Percentiles rank a stretch among this genome's conserved stretches.
Evolutionary conservation across 2,329 filamentous ascomycete species (phyloP).

Genomic region (Metarhizium album): DNA sequence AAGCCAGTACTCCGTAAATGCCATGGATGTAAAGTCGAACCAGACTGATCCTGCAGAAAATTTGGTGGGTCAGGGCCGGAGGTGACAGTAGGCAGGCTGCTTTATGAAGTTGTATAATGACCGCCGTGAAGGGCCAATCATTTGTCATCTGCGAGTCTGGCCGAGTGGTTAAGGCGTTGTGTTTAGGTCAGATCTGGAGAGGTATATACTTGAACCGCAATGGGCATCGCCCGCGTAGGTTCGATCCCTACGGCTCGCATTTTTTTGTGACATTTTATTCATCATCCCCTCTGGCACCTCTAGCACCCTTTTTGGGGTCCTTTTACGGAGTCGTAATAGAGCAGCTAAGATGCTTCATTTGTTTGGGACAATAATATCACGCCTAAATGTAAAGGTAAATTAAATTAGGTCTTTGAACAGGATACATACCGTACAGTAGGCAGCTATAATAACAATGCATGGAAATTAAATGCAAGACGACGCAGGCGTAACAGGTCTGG

Average conservation of each 20-base stretch:
- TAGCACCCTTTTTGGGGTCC: too few species aligned
- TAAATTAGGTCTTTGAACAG: not conserved
- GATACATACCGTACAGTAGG: too few species aligned
- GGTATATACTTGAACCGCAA: slow-evolving; percentile 25
- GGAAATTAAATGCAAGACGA: too few species aligned
- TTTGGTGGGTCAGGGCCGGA: too few species aligned
- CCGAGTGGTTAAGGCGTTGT: slow-evolving; percentile 48
- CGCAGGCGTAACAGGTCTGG: too few species aligned
- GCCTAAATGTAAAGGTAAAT: not conserved
- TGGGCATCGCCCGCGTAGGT: slow-evolving; percentile 35
- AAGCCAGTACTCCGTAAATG: too few species aligned
- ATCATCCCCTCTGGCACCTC: too few species aligned
- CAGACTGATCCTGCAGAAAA: too few species aligned
- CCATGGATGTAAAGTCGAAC: too few species aligned
- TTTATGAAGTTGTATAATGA: not conserved
- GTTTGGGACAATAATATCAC: not conserved
- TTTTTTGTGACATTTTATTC: slow-evolving; percentile 10
- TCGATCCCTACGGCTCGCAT: slow-evolving; percentile 40
- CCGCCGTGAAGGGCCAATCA: slow-evolving; percentile 2
- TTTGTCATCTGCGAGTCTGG: slow-evolving; percentile 27
- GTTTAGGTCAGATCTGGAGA: slow-evolving; percentile 30
- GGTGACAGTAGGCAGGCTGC: too few species aligned
- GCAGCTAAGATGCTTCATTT: not conserved
- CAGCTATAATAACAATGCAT: too few species aligned
- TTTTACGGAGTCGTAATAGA: not conserved